phyloP scores from a whole-genome alignment of 495 filamentous ascomycete genomes.

The Ramalina intermedia region DNA sequence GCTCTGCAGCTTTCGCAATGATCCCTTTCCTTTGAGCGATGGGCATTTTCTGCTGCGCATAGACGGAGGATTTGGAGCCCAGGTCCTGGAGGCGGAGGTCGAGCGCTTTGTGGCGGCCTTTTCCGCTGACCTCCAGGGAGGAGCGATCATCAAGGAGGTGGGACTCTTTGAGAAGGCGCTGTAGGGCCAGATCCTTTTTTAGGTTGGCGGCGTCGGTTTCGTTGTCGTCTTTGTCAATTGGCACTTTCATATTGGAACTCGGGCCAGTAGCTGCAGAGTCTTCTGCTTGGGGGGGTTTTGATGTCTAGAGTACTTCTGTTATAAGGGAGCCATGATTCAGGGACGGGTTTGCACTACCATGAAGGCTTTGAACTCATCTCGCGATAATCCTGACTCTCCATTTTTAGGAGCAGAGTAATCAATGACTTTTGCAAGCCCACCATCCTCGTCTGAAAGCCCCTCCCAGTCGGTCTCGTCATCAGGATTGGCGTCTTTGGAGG shows the following conservation, averaged over 20 bases:
- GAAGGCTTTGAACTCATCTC: slow-evolving; percentile 61
- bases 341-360: slow-evolving; percentile 38
- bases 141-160: slow-evolving; percentile 64
- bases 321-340: neutral
- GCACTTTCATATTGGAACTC: slow-evolving; percentile 21
- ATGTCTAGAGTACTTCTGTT: slow-evolving; percentile 18
- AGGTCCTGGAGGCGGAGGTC: slow-evolving; percentile 71
- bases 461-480: slow-evolving; percentile 42
- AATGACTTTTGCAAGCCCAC: slow-evolving; percentile 43
- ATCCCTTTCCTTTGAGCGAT: slow-evolving; percentile 70
- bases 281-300: slow-evolving; percentile 36
- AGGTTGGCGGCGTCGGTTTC: slow-evolving; percentile 46
- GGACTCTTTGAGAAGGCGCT: slow-evolving; percentile 79
- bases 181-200: slow-evolving; percentile 84
- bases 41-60: slow-evolving; percentile 70
- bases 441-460: slow-evolving; percentile 41
- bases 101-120: slow-evolving; percentile 56
- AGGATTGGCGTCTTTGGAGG: neutral
- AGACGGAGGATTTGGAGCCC: slow-evolving; percentile 60
- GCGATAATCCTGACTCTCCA: slow-evolving; percentile 35
- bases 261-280: slow-evolving; percentile 18
- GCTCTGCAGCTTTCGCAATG: slow-evolving; percentile 40
- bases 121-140: slow-evolving; percentile 47
- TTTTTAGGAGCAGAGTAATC: slow-evolving; percentile 37
- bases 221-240: slow-evolving; percentile 33